Evolutionary conservation across 257 asterid species (phyloP).

Genomic region (Solanum neorickii): DNA sequence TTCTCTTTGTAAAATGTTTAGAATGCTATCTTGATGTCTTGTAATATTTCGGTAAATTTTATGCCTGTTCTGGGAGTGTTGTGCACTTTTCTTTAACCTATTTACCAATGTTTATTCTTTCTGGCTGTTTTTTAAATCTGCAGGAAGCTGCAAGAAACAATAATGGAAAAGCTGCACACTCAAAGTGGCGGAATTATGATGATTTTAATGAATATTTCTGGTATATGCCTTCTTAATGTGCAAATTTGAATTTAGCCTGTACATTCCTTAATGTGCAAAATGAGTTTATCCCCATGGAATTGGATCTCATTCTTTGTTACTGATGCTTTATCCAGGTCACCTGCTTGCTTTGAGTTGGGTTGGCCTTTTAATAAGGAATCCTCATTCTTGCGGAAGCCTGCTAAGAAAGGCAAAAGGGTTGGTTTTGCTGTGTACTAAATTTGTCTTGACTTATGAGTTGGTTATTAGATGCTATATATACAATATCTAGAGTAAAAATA

Average conservation of each 20-base stretch:
- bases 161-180: slow-evolving; percentile 91
- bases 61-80: neutral
- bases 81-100: neutral
- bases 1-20: neutral
- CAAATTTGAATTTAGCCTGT: neutral
- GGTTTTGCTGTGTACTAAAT: slow-evolving; percentile 11
- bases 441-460: neutral
- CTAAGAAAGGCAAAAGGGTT: slow-evolving; percentile 72
- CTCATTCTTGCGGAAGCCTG: slow-evolving; percentile 42
- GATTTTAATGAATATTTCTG: slow-evolving; percentile 97
- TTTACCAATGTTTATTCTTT: neutral
- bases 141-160: slow-evolving; percentile 73
- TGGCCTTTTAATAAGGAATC: slow-evolving; percentile 79
- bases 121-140: neutral
- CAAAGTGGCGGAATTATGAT: slow-evolving; percentile 92
- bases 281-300: neutral
- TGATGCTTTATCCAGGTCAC: slow-evolving; percentile 54
- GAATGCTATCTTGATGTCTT: neutral
- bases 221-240: slow-evolving; percentile 19
- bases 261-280: neutral
- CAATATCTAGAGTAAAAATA: neutral
- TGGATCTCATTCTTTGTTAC: neutral
- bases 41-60: neutral
- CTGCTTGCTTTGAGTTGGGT: slow-evolving; percentile 73
- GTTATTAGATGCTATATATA: neutral